Base-by-base conservation (phyloP, 768 basidiomycete species). In the Rhizopogon salebrosus region DNA sequence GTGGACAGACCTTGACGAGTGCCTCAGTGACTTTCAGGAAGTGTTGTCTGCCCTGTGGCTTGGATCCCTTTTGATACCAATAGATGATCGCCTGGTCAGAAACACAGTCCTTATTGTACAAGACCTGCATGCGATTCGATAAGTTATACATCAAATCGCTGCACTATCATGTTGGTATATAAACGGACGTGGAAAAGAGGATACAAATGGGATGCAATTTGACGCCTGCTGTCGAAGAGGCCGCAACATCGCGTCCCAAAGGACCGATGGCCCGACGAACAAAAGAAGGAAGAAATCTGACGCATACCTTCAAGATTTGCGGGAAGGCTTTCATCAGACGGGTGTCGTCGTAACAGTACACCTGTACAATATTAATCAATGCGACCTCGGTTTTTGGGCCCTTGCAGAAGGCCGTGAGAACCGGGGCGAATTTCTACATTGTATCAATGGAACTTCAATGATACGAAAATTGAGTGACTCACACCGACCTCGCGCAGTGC, bases 1-100 rank as follows among this genome's bases (percentile, higher is more conserved):
- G 36, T 40, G 37, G 48, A 64, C 70, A 46, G 63, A 84, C 94
- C 80, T 97, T 95, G 66, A 98, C 94, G 36, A 98, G 78, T 16
- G 89, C 66, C 64, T 90, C 89, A 0, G 92, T 87, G 53, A 78
- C 83, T 73, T 92, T 95, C 60, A 98, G 73, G 78, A 99, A 98
- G 69, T 94, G 89, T 69, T 97, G 93, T 64, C 88, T 85, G 45
- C 95, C 95, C 70, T 98, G 92, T 0, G 92, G 83, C 72, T 93
- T 97, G 43, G 94, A 89, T 48, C 97, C 95, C 73, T 99, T 99
- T 73, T 91, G 87, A 71, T 92, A 78, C 95, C 95, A 99, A 70
- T 97, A 98, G 54, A 98, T 88, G 64, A 99, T 95, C 55, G 95
- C 94, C 65, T 95, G 88, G 64, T 95, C 93, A 51, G 93, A 90